phyloP scores from a whole-genome alignment of 352 stramenopile genomes.

The Phytophthora citricola region DNA sequence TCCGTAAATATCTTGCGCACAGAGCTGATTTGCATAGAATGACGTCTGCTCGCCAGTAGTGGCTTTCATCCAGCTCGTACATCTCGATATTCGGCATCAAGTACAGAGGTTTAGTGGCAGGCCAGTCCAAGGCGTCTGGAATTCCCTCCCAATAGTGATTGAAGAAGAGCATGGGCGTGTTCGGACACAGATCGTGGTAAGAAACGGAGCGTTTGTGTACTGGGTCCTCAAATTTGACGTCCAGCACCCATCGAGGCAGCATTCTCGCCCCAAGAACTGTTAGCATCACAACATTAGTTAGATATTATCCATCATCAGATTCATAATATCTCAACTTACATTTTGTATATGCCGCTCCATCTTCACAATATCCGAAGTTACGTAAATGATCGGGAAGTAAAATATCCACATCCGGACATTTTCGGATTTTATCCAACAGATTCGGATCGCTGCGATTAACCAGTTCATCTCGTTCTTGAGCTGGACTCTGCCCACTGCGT shows the following conservation, averaged over 20 bases:
- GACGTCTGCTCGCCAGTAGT: constrained; percentile 49
- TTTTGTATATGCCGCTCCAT: constrained; percentile 66
- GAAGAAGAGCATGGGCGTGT: constrained; percentile 56
- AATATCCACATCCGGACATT: constrained; percentile 70
- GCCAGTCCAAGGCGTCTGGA: constrained; percentile 32
- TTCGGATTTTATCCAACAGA: constrained; percentile 50
- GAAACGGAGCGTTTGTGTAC: constrained; percentile 26
- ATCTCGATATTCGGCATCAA: constrained; percentile 69
- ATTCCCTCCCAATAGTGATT: constrained; percentile 67
- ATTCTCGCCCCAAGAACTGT: constrained; percentile 50
- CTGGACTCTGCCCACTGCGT: constrained; percentile 16
- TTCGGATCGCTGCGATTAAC: constrained; percentile 39
- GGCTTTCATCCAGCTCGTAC: constrained; percentile 47
- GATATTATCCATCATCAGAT: not conserved
- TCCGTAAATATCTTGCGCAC: constrained; percentile 47
- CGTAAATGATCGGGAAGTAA: constrained; percentile 59
- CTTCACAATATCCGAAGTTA: constrained; percentile 76
- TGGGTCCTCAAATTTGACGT: constrained; percentile 30
- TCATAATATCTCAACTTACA: constrained; percentile 39
- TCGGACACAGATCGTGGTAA: constrained; percentile 64
- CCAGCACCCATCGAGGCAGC: constrained; percentile 54
- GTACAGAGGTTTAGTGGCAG: constrained; percentile 49
- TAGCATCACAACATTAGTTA: not conserved
- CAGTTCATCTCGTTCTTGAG: constrained; percentile 15
- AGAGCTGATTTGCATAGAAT: constrained; percentile 60